Base-by-base conservation (phyloP, 208 protist species). In the Crithidia mellificae region DNA sequence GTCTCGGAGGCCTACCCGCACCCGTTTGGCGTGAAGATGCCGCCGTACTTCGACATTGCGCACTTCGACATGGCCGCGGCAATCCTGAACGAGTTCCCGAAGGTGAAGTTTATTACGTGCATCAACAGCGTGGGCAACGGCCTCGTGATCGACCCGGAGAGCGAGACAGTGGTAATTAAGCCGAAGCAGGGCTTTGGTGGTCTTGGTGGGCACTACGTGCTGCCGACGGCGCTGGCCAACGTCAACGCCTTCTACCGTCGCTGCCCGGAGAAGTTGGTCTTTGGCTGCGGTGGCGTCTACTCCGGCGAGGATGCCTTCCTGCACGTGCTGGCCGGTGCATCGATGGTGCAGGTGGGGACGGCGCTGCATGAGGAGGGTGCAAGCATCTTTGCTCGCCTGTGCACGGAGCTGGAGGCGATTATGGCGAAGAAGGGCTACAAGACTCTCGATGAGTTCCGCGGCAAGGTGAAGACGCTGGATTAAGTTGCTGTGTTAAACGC, bases 111-210 rank as follows among this genome's bases (percentile, higher is more conserved):
- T 64, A 81, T 96, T 36, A 93, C 87, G 6, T 94, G 88, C 78
- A 79, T 96, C 59, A 96, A 96, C 85, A 94, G 85, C 71, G 64
- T 96, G 36, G 91, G 91, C 22, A 96, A 96, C 67, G 88, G 82
- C 14, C 85, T 96, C 20, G 79, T 92, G 6, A 93, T 96, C 68
- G 91, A 96, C 43, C 63, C 72, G 17, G 91, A 86, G 53, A 93
- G 63, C 32, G 88, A 96, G 80, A 77, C 79, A 24, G 91, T 93
- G 34, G 80, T 90, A 47, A 96, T 96, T 55, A 84, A 85, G 59
- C 91, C 91, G 8, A 96, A 96, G 76, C 62, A 93, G 20, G 91
- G 91, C 14, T 96, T 94, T 65, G 91, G 91, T 54, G 91, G 91
- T 3, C 72, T 96, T 22, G 91, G 87, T 19, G 91, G 91, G 2